phyloP scores from a whole-genome alignment of 2,329 filamentous ascomycete species.

The Pseudogymnoascus sp. region DNA sequence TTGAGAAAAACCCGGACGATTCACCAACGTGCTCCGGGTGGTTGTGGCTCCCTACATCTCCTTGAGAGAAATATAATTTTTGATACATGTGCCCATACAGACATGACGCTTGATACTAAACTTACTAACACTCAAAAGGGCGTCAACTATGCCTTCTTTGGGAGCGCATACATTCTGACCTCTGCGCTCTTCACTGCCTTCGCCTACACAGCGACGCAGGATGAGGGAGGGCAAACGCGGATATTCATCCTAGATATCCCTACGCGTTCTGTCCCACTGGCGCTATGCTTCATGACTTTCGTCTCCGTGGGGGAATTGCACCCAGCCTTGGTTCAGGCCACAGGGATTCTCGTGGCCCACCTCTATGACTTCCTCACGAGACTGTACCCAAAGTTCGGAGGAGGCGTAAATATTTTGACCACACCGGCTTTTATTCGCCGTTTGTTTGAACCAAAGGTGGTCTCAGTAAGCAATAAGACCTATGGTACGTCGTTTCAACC shows the following conservation, averaged over 20 bases:
- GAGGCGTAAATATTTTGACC: constrained; percentile 65
- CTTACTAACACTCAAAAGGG: constrained; percentile 35
- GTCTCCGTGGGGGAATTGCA: constrained; percentile 47
- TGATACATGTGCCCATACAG: neutral
- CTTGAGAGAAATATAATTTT: constrained; percentile 8
- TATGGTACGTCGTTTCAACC: constrained; percentile 56
- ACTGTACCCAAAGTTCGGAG: constrained; percentile 82
- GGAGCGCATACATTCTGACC: constrained; percentile 42
- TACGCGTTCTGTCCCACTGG: constrained; percentile 70
- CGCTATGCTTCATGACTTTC: constrained; percentile 67
- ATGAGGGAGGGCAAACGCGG: constrained; percentile 66
- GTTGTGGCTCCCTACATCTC: constrained; percentile 32
- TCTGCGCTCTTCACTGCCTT: constrained; percentile 69
- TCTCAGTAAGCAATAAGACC: constrained; percentile 39
- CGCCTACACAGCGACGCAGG: constrained; percentile 76
- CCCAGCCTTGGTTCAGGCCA: constrained; percentile 56
- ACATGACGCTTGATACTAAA: neutral
- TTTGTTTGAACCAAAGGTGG: constrained; percentile 47
- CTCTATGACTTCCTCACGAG: constrained; percentile 82
- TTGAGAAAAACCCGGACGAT: constrained; percentile 42
- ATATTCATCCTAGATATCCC: constrained; percentile 82
- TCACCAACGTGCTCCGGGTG: constrained; percentile 28
- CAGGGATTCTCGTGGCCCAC: constrained; percentile 81
- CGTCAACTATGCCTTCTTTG: constrained; percentile 44
- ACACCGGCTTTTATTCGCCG: constrained; percentile 66